Percentiles rank a stretch among this genome's conserved stretches.
Conservation (phyloP, 164 flowering plant genomes). For the Euptelea pleiosperma region DNA sequence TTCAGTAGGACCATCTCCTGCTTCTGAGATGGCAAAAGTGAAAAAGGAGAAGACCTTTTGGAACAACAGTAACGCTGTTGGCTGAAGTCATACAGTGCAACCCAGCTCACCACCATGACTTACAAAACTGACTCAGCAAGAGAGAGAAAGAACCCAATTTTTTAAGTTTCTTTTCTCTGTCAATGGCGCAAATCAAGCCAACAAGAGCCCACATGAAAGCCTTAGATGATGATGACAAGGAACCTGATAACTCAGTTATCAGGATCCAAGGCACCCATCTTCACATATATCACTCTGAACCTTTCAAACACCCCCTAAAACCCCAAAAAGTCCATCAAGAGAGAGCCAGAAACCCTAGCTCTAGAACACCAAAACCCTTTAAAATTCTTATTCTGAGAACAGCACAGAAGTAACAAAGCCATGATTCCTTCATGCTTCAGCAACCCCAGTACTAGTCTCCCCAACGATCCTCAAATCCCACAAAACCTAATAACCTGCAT, state of each 20-base stretch:
- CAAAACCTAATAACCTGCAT: slow-evolving; percentile 52
- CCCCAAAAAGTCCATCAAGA: no score
- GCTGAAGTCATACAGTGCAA: no score
- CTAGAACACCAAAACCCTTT: slow-evolving; percentile 1
- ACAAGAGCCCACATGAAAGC: slow-evolving; percentile 12
- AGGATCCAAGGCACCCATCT: slow-evolving; percentile 21
- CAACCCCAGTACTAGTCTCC: slow-evolving; percentile 26
- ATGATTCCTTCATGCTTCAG: slow-evolving; percentile 54
- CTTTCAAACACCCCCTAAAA: slow-evolving; percentile 1
- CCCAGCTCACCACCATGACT: no score
- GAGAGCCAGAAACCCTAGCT: no score
- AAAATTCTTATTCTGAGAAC: no score
- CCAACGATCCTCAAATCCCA: slow-evolving; percentile 28
- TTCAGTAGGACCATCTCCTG: no score
- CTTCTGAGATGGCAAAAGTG: no score
- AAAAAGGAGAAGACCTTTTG: no score
- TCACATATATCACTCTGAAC: slow-evolving; percentile 1
- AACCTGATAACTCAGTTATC: slow-evolving; percentile 14
- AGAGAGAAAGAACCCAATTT: no score
- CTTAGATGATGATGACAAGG: slow-evolving; percentile 8
- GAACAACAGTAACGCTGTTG: no score
- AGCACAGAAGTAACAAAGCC: slow-evolving; percentile 12
- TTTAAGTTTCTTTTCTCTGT: slow-evolving; percentile 24
- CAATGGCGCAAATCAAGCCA: slow-evolving; percentile 55
- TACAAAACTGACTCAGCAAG: no score